phyloP scores from a whole-genome alignment of 352 stramenopile species.

The Aphanomyces astaci region DNA sequence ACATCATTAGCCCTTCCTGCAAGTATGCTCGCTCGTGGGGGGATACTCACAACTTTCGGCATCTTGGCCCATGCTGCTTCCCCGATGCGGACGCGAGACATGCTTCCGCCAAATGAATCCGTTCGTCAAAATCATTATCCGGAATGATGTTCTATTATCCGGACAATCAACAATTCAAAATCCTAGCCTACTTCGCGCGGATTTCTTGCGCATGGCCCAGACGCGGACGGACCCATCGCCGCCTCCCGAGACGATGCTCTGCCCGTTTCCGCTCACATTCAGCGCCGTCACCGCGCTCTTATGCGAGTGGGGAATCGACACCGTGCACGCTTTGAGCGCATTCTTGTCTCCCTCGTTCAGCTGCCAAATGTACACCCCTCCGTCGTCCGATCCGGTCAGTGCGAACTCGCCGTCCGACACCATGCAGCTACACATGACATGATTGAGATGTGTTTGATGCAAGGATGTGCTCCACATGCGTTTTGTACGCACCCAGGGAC shows the following conservation, averaged over 20 bases:
- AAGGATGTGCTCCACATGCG: neutral
- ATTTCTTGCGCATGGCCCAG: constrained; percentile 34
- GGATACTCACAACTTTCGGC: constrained; percentile 75
- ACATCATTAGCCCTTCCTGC: neutral
- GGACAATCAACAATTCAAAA: too few species aligned
- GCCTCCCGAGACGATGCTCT: constrained; percentile 46
- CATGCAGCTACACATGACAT: constrained; percentile 40
- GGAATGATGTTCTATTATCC: neutral
- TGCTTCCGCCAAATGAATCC: neutral
- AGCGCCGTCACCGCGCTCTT: constrained; percentile 56
- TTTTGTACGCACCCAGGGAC: constrained; percentile 44
- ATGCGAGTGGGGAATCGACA: constrained; percentile 44
- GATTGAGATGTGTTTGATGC: neutral
- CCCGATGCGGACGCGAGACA: constrained; percentile 37
- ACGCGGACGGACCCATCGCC: constrained; percentile 54
- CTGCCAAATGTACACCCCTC: constrained; percentile 62
- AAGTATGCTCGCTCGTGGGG: neutral
- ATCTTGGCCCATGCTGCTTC: constrained; percentile 90
- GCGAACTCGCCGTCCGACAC: constrained; percentile 65
- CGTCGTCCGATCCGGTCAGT: constrained; percentile 53
- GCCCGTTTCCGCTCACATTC: constrained; percentile 43
- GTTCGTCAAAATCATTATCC: neutral
- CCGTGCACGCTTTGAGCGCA: constrained; percentile 40
- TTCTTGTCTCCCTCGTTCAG: constrained; percentile 34
- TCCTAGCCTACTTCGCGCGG: constrained; percentile 4